Base-by-base conservation (phyloP, 805 yeast species). In the Lipomyces orientalis region DNA sequence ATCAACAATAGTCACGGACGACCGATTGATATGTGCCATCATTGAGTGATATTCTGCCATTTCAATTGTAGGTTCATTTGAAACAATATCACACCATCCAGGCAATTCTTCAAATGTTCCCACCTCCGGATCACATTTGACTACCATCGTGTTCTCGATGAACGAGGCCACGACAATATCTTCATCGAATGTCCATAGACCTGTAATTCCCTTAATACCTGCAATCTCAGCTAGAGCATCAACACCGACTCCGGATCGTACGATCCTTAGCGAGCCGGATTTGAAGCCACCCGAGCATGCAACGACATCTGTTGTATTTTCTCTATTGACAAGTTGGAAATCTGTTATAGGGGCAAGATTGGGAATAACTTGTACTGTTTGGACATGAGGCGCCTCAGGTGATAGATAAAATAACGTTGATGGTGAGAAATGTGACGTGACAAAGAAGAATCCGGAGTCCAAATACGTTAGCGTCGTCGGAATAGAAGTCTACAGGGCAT, bases 271-370 rank as follows among this genome's bases (percentile, higher is more conserved):
- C 8, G 71, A 62, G 19, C 74, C 74, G 1, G 71, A 66, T 61
- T 63, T 67, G 51, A 71, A 71, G n/a, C 66, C 74, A 19, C 73
- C 73, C 7, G 71, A 67, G 64, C 74, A 71, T 0, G 73, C 70
- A 12, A 71, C 54, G 5, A 71, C 63, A 43, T 66, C 69, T 4
- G 61, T 46, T 8, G 70, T 14, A 29, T 58, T 61, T 16, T 69
- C 72, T 10, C 66, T 58, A 29, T 31, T 34, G 19, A 65, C 54
- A 5, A 69, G 65, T 34, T 61, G 65, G 35, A 71, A 71, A 37
- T 71, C 74, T 16, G 73, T 65, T 29, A 71, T 71, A 6, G 74
- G 74, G 4, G 73, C 74, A 6, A 71, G 62, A 37, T 71, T 71
- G 16, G 67, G 60, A n/a, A 71, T 49, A n/a, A 37, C 37, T 54